Evolutionary conservation across 2,329 filamentous ascomycete genomes (phyloP).

Genomic region (Penicillium sp.): DNA sequence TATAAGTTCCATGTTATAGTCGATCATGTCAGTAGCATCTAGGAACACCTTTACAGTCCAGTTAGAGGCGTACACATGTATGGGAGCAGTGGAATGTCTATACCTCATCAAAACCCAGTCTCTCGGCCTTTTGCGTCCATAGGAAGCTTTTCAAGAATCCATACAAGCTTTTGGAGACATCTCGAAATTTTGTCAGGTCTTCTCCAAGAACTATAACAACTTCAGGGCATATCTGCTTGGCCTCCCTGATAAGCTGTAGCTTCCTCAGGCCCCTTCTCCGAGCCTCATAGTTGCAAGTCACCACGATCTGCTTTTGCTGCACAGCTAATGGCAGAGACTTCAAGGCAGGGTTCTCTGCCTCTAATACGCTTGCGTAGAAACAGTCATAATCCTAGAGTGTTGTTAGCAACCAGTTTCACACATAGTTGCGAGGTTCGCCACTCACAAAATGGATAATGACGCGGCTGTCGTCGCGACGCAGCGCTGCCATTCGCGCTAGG

Average conservation of each 20-base stretch:
- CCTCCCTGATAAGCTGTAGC: slow-evolving; percentile 79
- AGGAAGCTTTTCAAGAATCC: slow-evolving; percentile 66
- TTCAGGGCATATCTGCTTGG: slow-evolving; percentile 74
- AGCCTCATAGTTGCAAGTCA: slow-evolving; percentile 92
- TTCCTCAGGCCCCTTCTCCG: slow-evolving; percentile 65
- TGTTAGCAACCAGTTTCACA: neutral
- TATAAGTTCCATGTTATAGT: slow-evolving; percentile 71
- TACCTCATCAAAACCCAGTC: slow-evolving; percentile 87
- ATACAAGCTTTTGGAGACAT: slow-evolving; percentile 79
- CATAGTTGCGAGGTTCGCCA: neutral
- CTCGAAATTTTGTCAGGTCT: slow-evolving; percentile 77
- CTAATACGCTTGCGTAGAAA: slow-evolving; percentile 91
- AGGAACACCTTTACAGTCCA: slow-evolving; percentile 53
- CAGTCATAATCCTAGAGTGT: slow-evolving; percentile 53
- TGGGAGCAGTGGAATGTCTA: slow-evolving; percentile 23
- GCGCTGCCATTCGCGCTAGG: slow-evolving; percentile 14
- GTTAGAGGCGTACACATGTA: neutral
- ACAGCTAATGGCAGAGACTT: slow-evolving; percentile 73
- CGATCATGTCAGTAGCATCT: slow-evolving; percentile 81
- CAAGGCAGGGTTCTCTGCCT: slow-evolving; percentile 71
- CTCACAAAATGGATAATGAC: slow-evolving; percentile 79
- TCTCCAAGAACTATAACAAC: slow-evolving; percentile 83
- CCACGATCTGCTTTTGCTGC: slow-evolving; percentile 88
- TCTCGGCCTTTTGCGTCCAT: slow-evolving; percentile 75
- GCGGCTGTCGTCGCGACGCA: slow-evolving; percentile 55